Conservation (phyloP, 192 early-diverging fungal genomes). For the Coemansia reversa region DNA sequence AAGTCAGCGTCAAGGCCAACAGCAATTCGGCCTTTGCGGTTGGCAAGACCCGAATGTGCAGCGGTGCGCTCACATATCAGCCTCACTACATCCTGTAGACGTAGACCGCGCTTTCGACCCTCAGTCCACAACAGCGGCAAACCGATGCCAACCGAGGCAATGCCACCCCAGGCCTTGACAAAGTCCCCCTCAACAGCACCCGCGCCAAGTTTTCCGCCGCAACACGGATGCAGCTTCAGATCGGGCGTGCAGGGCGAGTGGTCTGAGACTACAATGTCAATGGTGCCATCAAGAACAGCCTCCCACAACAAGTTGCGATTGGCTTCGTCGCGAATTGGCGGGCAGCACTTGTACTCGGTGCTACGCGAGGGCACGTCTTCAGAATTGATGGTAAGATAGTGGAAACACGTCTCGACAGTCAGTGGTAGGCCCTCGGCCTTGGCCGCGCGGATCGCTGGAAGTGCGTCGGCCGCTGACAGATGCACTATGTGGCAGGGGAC, state of each 20-base stretch:
- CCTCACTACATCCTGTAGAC: conserved; percentile 58
- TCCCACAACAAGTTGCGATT: conserved; percentile 73
- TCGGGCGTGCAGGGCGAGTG: conserved; percentile 81
- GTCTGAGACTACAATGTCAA: conserved; percentile 81
- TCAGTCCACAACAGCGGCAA: conserved; percentile 77
- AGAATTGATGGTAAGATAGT: conserved; percentile 70
- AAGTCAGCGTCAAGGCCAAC: conserved; percentile 77
- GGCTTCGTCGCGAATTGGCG: conserved; percentile 69
- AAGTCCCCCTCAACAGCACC: conserved; percentile 69
- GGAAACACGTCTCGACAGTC: conserved; percentile 83
- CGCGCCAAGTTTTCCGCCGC: conserved; percentile 25
- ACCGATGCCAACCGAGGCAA: conserved; percentile 78
- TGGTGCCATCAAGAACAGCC: conserved; percentile 72
- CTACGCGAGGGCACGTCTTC: conserved; percentile 66
- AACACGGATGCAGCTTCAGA: conserved; percentile 62
- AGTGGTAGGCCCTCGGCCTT: conserved; percentile 67
- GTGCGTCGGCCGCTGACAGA: conserved; percentile 71
- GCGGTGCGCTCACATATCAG: conserved; percentile 71
- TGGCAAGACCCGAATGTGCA: conserved; percentile 57
- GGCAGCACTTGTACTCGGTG: conserved; percentile 85
- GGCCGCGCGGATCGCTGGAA: conserved; percentile 70
- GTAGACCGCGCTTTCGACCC: conserved; percentile 63
- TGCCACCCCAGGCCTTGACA: conserved; percentile 78
- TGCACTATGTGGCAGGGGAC: conserved; percentile 82
- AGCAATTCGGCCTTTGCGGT: conserved; percentile 68